Conservation (phyloP, 2,329 filamentous ascomycete genomes). For the Nemania serpens region DNA sequence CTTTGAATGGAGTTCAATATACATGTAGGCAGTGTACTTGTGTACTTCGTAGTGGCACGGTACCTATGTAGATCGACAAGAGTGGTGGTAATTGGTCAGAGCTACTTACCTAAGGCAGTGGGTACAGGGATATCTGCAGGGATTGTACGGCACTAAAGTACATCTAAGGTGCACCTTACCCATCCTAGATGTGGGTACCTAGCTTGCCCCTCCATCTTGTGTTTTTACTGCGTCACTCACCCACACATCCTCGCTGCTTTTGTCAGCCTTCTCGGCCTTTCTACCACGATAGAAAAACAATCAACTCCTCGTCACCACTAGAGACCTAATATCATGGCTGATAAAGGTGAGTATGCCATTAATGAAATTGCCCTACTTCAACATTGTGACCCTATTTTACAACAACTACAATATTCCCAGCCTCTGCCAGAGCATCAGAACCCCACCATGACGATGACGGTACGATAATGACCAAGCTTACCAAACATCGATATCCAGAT, state of each 20-base stretch:
- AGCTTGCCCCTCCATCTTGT: slow-evolving; percentile 3
- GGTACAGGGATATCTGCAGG: not conserved
- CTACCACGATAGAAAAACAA: slow-evolving; percentile 7
- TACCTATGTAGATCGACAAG: no score
- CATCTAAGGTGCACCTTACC: no score
- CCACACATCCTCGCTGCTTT: slow-evolving; percentile 3
- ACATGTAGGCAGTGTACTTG: no score
- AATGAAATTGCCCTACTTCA: not conserved
- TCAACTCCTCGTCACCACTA: not conserved
- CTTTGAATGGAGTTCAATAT: no score
- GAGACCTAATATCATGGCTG: slow-evolving; percentile 29
- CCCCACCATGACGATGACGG: slow-evolving; percentile 6
- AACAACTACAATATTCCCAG: no score
- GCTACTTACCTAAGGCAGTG: not conserved
- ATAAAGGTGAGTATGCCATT: slow-evolving; percentile 25
- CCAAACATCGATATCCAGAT: slow-evolving; percentile 46
- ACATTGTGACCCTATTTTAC: not conserved
- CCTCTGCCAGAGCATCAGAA: not conserved
- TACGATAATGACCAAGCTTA: slow-evolving; percentile 5
- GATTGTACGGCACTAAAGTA: not conserved
- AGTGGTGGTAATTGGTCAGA: not conserved
- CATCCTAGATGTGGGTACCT: no score
- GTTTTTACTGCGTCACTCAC: slow-evolving; percentile 3
- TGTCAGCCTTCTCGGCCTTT: slow-evolving; percentile 32
- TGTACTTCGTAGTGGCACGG: no score